Base-by-base conservation (phyloP, 495 filamentous ascomycete genomes). In the Antarctomyces pellizariae region DNA sequence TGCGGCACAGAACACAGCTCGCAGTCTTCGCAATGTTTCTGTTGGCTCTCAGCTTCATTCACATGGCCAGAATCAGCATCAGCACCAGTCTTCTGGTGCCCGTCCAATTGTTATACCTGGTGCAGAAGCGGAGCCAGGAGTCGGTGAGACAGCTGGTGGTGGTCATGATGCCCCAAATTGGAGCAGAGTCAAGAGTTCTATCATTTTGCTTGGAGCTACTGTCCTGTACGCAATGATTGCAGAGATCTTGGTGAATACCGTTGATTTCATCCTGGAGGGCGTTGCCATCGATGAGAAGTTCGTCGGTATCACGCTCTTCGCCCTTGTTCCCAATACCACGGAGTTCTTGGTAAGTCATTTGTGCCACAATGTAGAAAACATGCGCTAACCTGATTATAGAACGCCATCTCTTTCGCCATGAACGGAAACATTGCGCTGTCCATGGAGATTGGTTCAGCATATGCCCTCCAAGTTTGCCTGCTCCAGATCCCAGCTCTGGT, bases 331-430 rank as follows among this genome's bases (percentile, higher is more conserved):
- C 1, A 99, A 95, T 46, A 95, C 86, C 10, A 99, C 86, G 13
- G 86, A 99, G 47, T 99, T 99, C 42, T 44, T 99, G 54, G 78
- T 86, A 64, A 49, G 68, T 45, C 13, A 4, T 13, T 13, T 34
- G 15, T 28, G 24, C 7, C 22, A 7, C 19, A 17, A 22, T 5
- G 8, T 4, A 8, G 22, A 24, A 28, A 25, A 18, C 26, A 27
- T 27, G 23, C 19, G 30, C 53, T 64, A 42, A 63, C 43, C 7
- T 35, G 5, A 24, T 26, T 27, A 24, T 41, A 86, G 77, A 99
- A 99, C 45, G 86, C 89, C 42, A 95, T 99, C 31, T 92, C 82
- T 2, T 99, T 99, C 47, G 86, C 86, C 22, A 99, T 99, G 89
- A 95, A 99, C 40, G 86, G 86, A n/a, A 99, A 99, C 49, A 95